These are phyloP conservation scores for Venturia effusa DNA, from an alignment of 2,329 filamentous ascomycete species.

Conservation along the genomic window DNA sequence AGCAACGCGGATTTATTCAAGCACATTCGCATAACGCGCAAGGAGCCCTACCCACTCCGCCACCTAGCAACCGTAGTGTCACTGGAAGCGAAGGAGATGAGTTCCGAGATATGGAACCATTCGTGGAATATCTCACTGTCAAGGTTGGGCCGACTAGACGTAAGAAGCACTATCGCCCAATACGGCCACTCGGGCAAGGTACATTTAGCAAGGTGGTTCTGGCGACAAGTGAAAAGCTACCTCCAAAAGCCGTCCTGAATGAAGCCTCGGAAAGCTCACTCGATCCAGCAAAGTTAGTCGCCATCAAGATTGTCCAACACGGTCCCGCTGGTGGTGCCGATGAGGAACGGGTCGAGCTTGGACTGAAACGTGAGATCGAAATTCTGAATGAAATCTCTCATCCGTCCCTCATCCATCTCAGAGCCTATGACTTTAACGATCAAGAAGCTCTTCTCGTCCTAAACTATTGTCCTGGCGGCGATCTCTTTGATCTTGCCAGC, in stretches of 20 bases:
- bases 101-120: constrained; percentile 29
- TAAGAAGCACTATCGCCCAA: constrained; percentile 71
- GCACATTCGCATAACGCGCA: not conserved
- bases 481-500: constrained; percentile 86
- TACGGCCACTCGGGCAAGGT: constrained; percentile 77
- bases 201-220: constrained; percentile 93
- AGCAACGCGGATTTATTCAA: constrained; percentile 59
- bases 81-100: constrained; percentile 44
- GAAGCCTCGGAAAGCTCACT: constrained; percentile 32
- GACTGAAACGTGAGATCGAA: constrained; percentile 86
- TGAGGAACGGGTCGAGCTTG: constrained; percentile 86
- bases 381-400: constrained; percentile 83
- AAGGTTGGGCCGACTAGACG: constrained; percentile 51
- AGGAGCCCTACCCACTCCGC: constrained; percentile 56
- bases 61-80: constrained; percentile 56
- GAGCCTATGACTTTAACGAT: constrained; percentile 80
- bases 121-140: constrained; percentile 29
- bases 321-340: constrained; percentile 88
- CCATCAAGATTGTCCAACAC: constrained; percentile 91
- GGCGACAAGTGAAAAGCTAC: constrained; percentile 63
- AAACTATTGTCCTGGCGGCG: constrained; percentile 86
- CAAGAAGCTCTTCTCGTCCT: constrained; percentile 75
- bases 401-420: constrained; percentile 81
- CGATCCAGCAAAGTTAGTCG: constrained; percentile 72
- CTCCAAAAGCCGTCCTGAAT: constrained; percentile 29